These are phyloP conservation scores for Alternaria atra DNA, from an alignment of 2,329 filamentous ascomycete species.

Conservation along the genomic window DNA sequence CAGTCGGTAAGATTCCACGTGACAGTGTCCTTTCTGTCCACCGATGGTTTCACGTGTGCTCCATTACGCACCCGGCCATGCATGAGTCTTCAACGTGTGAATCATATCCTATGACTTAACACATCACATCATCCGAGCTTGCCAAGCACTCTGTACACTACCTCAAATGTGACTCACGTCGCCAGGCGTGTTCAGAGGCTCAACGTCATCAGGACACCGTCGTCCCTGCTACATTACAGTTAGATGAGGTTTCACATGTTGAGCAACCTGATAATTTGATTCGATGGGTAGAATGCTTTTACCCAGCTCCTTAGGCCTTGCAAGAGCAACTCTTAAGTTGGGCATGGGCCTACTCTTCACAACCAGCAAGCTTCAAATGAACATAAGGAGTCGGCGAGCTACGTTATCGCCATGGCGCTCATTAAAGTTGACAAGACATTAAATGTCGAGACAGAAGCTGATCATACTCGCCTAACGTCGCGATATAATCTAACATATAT, in stretches of 20 bases:
- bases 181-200: not conserved
- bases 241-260: not conserved
- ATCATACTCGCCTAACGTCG: too few species aligned
- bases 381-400: not conserved
- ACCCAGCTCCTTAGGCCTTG: too few species aligned
- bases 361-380: not conserved
- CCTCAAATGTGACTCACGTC: slow-evolving; percentile 3
- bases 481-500: too few species aligned
- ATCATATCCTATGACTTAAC: not conserved
- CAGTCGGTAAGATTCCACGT: slow-evolving; percentile 12
- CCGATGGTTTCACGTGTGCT: not conserved
- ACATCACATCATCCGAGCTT: not conserved
- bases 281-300: rapidly evolving
- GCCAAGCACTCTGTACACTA: not conserved
- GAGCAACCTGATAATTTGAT: too few species aligned
- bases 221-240: not conserved
- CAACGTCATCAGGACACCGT: not conserved
- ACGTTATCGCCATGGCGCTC: too few species aligned
- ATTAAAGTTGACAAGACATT: too few species aligned
- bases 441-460: too few species aligned
- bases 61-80: not conserved
- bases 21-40: not conserved
- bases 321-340: not conserved
- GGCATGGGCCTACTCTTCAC: not conserved
- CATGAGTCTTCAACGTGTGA: not conserved